Conservation (phyloP, 1,284 basidiomycete genomes). For the Filobasidium uniguttulatum region DNA sequence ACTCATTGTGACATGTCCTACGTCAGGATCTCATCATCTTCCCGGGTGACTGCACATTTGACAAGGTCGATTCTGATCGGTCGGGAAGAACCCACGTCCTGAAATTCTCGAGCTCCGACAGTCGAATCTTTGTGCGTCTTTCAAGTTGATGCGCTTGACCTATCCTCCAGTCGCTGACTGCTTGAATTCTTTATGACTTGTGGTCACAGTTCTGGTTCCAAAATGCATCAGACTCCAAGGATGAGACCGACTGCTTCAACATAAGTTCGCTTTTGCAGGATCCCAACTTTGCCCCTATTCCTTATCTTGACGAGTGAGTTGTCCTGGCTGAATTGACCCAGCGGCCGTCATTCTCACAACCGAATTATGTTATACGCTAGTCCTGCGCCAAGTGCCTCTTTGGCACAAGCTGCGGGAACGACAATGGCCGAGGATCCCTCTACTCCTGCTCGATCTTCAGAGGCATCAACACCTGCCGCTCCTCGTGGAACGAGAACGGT, state of each 20-base stretch:
- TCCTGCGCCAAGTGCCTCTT: slow-evolving; percentile 5
- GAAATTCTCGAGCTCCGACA: slow-evolving; percentile 32
- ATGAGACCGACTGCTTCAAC: slow-evolving; percentile 26
- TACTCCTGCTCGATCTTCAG: slow-evolving; percentile 1
- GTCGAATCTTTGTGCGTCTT: slow-evolving; percentile 35
- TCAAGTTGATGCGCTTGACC: neutral
- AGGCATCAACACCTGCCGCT: slow-evolving; percentile 22
- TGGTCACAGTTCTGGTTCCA: slow-evolving; percentile 35
- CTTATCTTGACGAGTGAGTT: slow-evolving; percentile 9
- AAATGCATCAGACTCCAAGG: slow-evolving; percentile 19
- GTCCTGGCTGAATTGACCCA: neutral
- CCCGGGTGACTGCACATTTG: slow-evolving; percentile 35
- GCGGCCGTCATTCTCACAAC: neutral
- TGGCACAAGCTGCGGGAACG: slow-evolving; percentile 6
- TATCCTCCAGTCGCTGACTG: neutral
- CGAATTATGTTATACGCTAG: neutral
- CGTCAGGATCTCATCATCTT: slow-evolving; percentile 33
- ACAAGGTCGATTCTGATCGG: slow-evolving; percentile 28
- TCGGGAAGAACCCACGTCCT: slow-evolving; percentile 32
- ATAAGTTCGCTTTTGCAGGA: slow-evolving; percentile 31
- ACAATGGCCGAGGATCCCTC: slow-evolving; percentile 8
- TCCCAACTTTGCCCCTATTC: slow-evolving; percentile 19
- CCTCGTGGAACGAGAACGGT: slow-evolving; percentile 18
- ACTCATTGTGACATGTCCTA: neutral
- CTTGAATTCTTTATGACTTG: neutral